phyloP scores from a whole-genome alignment of 2,329 filamentous ascomycete species.

The Fusarium sp. region DNA sequence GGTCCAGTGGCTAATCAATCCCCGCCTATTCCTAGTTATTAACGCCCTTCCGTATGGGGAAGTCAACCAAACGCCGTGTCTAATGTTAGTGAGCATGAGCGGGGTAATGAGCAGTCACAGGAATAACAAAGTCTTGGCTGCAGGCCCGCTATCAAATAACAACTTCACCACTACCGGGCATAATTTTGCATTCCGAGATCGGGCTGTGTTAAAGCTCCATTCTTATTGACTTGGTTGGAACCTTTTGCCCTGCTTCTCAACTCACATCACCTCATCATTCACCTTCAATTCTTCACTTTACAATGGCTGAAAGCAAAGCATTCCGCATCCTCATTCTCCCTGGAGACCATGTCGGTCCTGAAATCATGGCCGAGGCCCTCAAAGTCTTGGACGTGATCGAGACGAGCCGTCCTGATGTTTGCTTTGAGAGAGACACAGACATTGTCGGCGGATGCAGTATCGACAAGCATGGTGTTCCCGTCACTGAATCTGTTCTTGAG shows the following conservation, averaged over 20 bases:
- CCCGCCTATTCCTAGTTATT: background rate
- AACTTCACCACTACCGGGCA: background rate
- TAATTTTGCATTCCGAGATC: background rate
- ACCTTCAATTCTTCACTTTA: background rate
- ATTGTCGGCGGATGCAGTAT: conserved; percentile 54
- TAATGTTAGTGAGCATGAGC: background rate
- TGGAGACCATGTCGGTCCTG: conserved; percentile 60
- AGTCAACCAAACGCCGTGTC: background rate
- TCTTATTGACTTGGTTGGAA: background rate
- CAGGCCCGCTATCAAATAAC: background rate
- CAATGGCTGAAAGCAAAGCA: conserved; percentile 1
- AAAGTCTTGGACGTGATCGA: conserved; percentile 58
- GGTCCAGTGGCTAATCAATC: background rate
- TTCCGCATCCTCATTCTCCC: conserved; percentile 56
- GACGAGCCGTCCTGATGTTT: conserved; percentile 44
- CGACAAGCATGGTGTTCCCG: conserved; percentile 56
- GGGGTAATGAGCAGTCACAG: conserved; percentile 15
- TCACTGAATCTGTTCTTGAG: conserved; percentile 57
- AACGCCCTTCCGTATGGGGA: background rate
- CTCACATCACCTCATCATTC: background rate
- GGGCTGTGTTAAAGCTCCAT: background rate
- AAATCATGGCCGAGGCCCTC: conserved; percentile 59
- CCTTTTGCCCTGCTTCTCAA: background rate
- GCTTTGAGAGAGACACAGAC: conserved; percentile 45
- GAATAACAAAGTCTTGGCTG: conserved; percentile 10